A percentile compares a stretch with the other conserved stretches of the same genome.
Conservation (phyloP, 1,284 basidiomycete species). For the Cutaneotrichosporon sp. region DNA sequence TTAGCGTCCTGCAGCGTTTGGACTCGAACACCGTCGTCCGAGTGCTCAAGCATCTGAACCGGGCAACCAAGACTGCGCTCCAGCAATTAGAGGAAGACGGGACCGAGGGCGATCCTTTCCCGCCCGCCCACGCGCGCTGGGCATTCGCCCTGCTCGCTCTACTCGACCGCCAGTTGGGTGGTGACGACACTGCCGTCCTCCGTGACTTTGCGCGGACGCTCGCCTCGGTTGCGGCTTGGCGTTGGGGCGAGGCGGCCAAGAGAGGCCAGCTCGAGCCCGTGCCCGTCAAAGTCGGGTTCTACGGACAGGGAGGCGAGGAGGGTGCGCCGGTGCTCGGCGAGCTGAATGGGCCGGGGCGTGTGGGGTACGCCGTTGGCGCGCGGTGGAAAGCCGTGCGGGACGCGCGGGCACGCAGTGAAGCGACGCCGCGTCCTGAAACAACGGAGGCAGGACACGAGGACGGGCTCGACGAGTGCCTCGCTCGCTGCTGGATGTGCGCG, state of each 20-base stretch:
- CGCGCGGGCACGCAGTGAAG: constrained; percentile 12
- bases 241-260: constrained; percentile 29
- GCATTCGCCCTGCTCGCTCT: constrained; percentile 74
- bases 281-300: constrained; percentile 20
- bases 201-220: constrained; percentile 75
- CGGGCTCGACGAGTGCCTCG: constrained; percentile 36
- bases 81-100: constrained; percentile 2
- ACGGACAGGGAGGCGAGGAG: constrained; percentile 17
- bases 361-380: constrained; percentile 21
- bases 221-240: constrained; percentile 59
- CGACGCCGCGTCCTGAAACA: constrained; percentile 14
- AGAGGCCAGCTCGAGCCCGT: constrained; percentile 4
- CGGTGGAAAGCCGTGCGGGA: constrained; percentile 21
- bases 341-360: background rate
- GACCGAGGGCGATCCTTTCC: constrained; percentile 51
- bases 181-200: constrained; percentile 74
- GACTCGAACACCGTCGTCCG: constrained; percentile 28
- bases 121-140: constrained; percentile 73
- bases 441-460: constrained; percentile 22
- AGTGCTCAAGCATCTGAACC: constrained; percentile 33
- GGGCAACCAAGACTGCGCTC: constrained; percentile 9
- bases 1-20: constrained; percentile 32
- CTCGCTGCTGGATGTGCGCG: constrained; percentile 77
- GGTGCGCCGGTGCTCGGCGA: constrained; percentile 8
- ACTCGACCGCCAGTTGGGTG: constrained; percentile 68